Percentiles rank a stretch among this genome's conserved stretches.
These are phyloP conservation scores for Cryoendolithus antarcticus DNA, from an alignment of 2,329 filamentous ascomycete species.

Conservation along the genomic window DNA sequence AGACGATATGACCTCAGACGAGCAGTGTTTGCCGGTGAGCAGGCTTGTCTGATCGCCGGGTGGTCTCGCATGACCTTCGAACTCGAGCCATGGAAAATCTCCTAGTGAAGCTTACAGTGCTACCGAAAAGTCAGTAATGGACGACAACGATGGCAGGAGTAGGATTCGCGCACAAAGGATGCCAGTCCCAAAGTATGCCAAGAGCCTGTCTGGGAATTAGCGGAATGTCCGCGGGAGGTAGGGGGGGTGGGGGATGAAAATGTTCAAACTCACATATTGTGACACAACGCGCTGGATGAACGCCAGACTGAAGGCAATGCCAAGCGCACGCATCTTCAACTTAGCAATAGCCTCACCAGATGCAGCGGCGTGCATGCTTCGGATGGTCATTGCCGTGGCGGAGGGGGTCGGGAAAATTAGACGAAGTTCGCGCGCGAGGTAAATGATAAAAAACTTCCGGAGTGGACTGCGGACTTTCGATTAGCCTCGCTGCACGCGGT, in stretches of 20 bases:
- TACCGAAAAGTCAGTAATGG: too few species aligned
- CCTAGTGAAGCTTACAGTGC: too few species aligned
- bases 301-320: slow-evolving; percentile 38
- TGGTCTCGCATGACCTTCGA: too few species aligned
- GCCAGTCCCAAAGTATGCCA: slow-evolving; percentile 42
- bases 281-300: slow-evolving; percentile 43
- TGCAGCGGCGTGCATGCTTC: slow-evolving; percentile 48
- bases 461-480: too few species aligned
- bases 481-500: too few species aligned
- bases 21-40: too few species aligned
- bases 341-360: slow-evolving; percentile 41
- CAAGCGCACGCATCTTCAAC: slow-evolving; percentile 45
- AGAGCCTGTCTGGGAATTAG: slow-evolving; percentile 23
- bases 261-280: slow-evolving; percentile 30
- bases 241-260: too few species aligned
- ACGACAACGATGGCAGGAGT: too few species aligned
- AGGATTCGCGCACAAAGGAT: slow-evolving; percentile 19
- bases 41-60: too few species aligned
- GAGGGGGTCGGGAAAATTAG: slow-evolving; percentile 49
- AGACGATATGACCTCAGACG: too few species aligned
- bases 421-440: slow-evolving; percentile 47
- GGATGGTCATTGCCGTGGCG: slow-evolving; percentile 49
- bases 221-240: too few species aligned
- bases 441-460: slow-evolving; percentile 46
- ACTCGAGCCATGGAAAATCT: too few species aligned